Evolutionary conservation across 208 protist species (phyloP), one percentile per base, ranked within the genome.

Genomic region (Acanthamoeba healyi): DNA sequence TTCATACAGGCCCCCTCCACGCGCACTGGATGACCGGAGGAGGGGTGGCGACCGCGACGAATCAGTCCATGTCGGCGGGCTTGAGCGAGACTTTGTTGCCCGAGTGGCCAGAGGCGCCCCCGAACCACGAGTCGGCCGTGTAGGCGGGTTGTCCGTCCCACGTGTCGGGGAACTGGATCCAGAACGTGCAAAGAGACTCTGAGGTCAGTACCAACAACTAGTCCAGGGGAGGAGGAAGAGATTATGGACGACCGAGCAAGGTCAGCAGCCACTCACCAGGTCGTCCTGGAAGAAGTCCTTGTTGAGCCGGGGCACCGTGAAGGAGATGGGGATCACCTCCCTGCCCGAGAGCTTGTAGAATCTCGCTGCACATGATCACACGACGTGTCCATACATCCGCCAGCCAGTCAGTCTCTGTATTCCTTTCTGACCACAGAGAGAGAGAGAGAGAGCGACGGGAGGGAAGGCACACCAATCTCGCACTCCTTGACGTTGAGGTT

Each of bases 241-340:
- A n/a, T n/a, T n/a, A n/a, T n/a, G n/a, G n/a, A n/a, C n/a, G n/a
- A n/a, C n/a, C n/a, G n/a, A n/a, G n/a, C n/a, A n/a, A n/a, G n/a
- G n/a, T n/a, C n/a, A n/a, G n/a, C n/a, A 9, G 17, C 14, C 22
- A 22, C 61, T 12, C 29, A 70, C 61, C n/a, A 82, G 72, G 72
- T 82, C 72, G 29, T 82, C 72, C 40, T 82, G 72, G 72, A 82
- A 82, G 40, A 82, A 82, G 72, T 82, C 72, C 72, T 82, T 82
- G 40, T 82, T 40, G 32, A 51, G 72, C n/a, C 72, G 72, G 22
- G 72, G 72, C 40, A 82, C 72, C 72, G 26, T 82, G 72, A 82
- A 82, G 34, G 72, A 82, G 38, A 82, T 49, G 22, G 72, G 72
- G 29, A 82, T 82, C 22, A 82, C 72, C 38, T 82, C 72, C 29